Evolutionary conservation across 768 basidiomycete genomes (phyloP).

Genomic region (Cystofilobasidium bisporidii): DNA sequence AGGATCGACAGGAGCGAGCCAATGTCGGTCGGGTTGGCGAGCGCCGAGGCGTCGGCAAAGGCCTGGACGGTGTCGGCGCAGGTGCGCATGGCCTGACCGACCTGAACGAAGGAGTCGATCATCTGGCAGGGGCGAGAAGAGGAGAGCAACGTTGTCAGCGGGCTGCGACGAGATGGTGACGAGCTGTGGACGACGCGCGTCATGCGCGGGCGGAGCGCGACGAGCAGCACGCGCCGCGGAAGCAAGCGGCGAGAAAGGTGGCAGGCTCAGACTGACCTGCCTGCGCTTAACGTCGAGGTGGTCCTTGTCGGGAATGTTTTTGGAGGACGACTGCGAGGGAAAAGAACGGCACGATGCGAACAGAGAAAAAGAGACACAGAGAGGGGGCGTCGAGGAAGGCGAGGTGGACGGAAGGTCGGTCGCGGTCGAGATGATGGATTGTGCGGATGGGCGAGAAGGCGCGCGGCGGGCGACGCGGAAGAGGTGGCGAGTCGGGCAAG

Average conservation of each 20-base stretch:
- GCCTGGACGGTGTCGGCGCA: slow-evolving; percentile 36
- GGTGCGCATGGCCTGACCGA: slow-evolving; percentile 35
- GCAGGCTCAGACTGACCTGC: background rate
- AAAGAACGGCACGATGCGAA: too few relatives aligned
- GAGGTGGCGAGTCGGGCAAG: too few relatives aligned
- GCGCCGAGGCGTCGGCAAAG: slow-evolving; percentile 31
- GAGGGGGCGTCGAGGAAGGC: too few relatives aligned
- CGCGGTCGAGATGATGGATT: background rate
- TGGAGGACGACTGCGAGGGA: background rate
- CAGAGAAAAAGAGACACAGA: too few relatives aligned
- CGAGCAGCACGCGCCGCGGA: too few relatives aligned
- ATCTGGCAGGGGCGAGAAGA: slow-evolving; percentile 30
- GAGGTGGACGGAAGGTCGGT: background rate
- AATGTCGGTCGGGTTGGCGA: slow-evolving; percentile 17
- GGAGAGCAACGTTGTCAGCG: background rate
- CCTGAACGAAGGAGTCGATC: slow-evolving; percentile 36
- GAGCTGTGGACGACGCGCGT: too few relatives aligned
- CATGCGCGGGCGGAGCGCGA: too few relatives aligned
- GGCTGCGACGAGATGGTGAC: background rate
- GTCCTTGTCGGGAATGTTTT: background rate
- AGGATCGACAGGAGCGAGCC: background rate
- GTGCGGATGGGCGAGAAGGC: too few relatives aligned
- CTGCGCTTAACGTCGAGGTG: background rate
- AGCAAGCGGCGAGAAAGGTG: too few relatives aligned
- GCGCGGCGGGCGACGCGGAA: too few relatives aligned